phyloP scores from a whole-genome alignment of 139 green algal genomes.

The Diplosphaera chodatii region DNA sequence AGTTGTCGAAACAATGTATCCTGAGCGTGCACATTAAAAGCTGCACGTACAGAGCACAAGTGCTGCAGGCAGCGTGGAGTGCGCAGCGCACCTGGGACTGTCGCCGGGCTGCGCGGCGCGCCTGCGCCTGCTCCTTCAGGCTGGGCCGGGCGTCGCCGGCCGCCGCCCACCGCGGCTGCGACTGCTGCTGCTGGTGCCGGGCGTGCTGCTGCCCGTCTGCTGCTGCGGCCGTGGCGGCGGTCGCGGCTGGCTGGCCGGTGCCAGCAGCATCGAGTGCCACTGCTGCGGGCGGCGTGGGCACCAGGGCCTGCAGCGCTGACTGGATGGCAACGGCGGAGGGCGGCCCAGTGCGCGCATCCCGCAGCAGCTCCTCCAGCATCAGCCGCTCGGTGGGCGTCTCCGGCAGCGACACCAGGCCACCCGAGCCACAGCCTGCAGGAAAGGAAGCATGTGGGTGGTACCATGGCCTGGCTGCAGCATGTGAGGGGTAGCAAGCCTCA shows the following conservation, averaged over 20 bases:
- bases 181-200: neutral
- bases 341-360: neutral
- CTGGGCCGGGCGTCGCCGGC: neutral
- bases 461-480: no score
- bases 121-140: conserved; percentile 1
- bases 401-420: neutral
- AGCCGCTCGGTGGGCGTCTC: neutral
- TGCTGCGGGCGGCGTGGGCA: neutral
- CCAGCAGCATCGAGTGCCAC: no score
- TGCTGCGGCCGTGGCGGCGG: no score
- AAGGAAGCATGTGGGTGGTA: no score
- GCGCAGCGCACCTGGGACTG: neutral
- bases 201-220: no score
- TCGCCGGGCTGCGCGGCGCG: no score
- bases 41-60: no score
- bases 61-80: no score
- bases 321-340: neutral
- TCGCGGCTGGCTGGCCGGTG: no score
- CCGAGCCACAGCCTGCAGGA: neutral
- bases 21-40: no score
- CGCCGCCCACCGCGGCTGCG: neutral
- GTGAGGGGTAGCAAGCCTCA: no score
- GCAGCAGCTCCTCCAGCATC: neutral
- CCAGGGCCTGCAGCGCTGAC: neutral
- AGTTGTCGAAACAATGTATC: no score